Evolutionary conservation across 805 yeast species (phyloP).

Genomic region (Yarrowia divulgata): DNA sequence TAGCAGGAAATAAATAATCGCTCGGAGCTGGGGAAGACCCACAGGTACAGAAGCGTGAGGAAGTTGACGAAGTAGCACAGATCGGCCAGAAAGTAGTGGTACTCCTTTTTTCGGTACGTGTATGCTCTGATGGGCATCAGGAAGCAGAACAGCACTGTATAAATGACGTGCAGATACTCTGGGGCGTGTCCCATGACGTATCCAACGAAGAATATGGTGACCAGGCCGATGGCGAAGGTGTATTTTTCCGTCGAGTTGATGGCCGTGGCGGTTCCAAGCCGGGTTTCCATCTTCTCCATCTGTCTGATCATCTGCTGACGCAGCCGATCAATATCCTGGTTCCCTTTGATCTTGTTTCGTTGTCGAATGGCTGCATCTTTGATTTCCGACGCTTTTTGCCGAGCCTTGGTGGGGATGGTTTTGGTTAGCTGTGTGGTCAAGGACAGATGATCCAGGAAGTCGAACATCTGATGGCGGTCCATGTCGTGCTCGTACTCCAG

Average conservation of each 20-base stretch:
- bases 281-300: constrained; percentile 49
- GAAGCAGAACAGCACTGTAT: constrained; percentile 64
- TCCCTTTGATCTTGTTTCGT: constrained; percentile 41
- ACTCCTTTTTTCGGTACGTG: constrained; percentile 78
- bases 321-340: constrained; percentile 49
- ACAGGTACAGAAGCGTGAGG: constrained; percentile 70
- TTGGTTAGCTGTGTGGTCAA: constrained; percentile 37
- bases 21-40: constrained; percentile 80
- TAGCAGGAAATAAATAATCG: constrained; percentile 82
- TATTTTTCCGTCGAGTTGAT: constrained; percentile 69
- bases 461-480: constrained; percentile 35
- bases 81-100: constrained; percentile 89
- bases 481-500: constrained; percentile 37
- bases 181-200: constrained; percentile 80
- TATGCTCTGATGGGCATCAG: constrained; percentile 86
- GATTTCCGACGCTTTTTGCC: constrained; percentile 33
- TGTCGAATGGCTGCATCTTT: constrained; percentile 38
- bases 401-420: constrained; percentile 31
- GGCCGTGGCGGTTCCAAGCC: constrained; percentile 41
- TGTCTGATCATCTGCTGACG: constrained; percentile 45
- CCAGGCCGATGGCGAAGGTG: constrained; percentile 77
- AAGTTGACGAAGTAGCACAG: constrained; percentile 89
- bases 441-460: constrained; percentile 29
- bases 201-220: constrained; percentile 74
- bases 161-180: constrained; percentile 74